Evolutionary conservation across 2,329 filamentous ascomycete genomes (phyloP), one percentile per base, ranked within the genome.

Genomic region (Xylaria multiplex): DNA sequence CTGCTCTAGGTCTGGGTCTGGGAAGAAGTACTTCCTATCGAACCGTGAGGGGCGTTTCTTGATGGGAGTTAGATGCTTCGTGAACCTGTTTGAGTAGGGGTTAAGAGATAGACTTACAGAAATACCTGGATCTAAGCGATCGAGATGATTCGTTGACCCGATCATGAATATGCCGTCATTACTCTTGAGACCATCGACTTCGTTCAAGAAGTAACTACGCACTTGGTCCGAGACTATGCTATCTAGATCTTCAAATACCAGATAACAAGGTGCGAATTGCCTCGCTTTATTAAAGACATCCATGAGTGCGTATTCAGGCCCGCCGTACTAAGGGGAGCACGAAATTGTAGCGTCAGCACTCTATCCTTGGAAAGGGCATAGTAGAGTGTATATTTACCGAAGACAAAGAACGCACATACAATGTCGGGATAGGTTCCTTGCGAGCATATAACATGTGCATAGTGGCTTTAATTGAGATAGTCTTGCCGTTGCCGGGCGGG

Each of bases 131-230:
- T 92, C 90, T 5, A 92, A 78, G 1, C 84, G 82, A 42, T 92
- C 89, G 5, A 92, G 81, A 69, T 88, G 84, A 72, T 91, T 91
- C 0, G 89, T 91, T 59, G 84, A 88, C 35, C 86, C 88, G 32
- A 91, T 82, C 79, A 92, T 90, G 71, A 91, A 85, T 59, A 92
- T 91, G 11, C 90, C 90, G 69, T 92, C 87, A 69, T 92, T 92
- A 68, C 82, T 85, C 71, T 87, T 86, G 11, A 92, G 84, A 0
- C 90, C 90, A 68, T 92, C 90, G 2, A 92, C 86, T 76, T 92
- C 89, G 74, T 92, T 92, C 54, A 92, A 81, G 78, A 92, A 92
- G 79, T 91, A 92, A 59, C 84, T 88, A 32, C 90, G 82, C 14
- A 90, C 86, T 1, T 74, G 69, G 60, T 89, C 85, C 11, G 82